A percentile compares a stretch with the other conserved stretches of the same genome.
Conservation (phyloP, 306 rosid species). For the Purshia tridentata region DNA sequence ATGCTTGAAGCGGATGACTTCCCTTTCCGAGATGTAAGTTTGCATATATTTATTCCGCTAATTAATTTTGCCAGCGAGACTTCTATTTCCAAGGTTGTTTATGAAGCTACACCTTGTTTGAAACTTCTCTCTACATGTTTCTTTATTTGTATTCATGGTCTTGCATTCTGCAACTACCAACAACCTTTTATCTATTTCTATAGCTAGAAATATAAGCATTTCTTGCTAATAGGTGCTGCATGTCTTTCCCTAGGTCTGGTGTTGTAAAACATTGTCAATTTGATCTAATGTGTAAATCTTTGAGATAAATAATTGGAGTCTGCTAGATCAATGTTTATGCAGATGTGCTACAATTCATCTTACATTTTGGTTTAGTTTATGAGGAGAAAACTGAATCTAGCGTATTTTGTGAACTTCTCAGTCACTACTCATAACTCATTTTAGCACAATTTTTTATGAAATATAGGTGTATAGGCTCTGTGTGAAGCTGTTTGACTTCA, state of each 20-base stretch:
- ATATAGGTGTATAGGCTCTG: neutral
- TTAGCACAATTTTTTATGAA: neutral
- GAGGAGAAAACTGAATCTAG: neutral
- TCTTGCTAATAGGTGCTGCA: neutral
- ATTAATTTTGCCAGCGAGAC: neutral
- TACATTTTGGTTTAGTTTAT: neutral
- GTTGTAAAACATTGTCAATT: neutral
- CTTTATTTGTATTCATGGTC: slow-evolving; percentile 2
- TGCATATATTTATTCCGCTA: slow-evolving; percentile 7
- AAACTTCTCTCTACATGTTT: neutral
- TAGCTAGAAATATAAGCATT: neutral
- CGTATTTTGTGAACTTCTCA: neutral
- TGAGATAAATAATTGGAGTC: neutral
- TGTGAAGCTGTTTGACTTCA: neutral
- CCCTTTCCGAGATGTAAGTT: slow-evolving; percentile 61
- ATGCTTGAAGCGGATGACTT: slow-evolving; percentile 71
- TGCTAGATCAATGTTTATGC: neutral
- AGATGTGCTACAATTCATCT: neutral
- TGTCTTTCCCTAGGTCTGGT: neutral
- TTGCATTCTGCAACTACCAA: neutral
- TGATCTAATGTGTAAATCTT: neutral
- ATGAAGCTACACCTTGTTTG: neutral
- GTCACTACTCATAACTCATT: slow-evolving; percentile 1
- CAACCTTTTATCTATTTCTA: neutral
- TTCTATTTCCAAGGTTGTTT: neutral